Percentiles rank a stretch among this genome's conserved stretches.
phyloP scores from a whole-genome alignment of 176 grass and related monocot species.

The Puya raimondii region DNA sequence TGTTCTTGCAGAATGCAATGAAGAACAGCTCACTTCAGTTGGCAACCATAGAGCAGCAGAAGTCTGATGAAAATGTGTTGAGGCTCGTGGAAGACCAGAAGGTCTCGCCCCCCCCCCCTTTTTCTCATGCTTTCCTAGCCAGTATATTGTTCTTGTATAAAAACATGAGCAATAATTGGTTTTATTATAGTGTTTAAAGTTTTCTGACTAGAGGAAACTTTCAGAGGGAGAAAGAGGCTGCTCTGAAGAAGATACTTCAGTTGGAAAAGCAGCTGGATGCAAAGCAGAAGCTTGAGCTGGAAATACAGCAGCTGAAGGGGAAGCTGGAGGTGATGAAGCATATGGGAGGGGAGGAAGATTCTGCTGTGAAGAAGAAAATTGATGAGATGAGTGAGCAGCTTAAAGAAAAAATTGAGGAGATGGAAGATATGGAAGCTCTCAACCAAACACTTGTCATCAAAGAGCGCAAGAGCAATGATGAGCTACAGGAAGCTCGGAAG shows the following conservation, averaged over 20 bases:
- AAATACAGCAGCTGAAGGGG: constrained; percentile 50
- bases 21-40: constrained; percentile 34
- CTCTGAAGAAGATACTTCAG: constrained; percentile 31
- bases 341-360: constrained; percentile 33
- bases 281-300: constrained; percentile 56
- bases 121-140: background rate
- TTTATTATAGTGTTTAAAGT: background rate
- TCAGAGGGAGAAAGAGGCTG: constrained; percentile 48
- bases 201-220: constrained; percentile 21
- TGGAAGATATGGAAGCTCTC: constrained; percentile 31
- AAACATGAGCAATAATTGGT: background rate
- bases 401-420: constrained; percentile 50
- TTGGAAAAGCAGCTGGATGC: constrained; percentile 33
- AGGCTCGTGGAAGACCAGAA: constrained; percentile 39
- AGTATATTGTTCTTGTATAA: background rate
- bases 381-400: constrained; percentile 28
- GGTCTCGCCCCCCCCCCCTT: constrained; percentile 22
- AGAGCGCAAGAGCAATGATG: constrained; percentile 42
- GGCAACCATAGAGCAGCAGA: constrained; percentile 37
- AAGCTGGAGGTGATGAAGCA: constrained; percentile 56
- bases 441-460: constrained; percentile 42
- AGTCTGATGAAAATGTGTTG: constrained; percentile 35
- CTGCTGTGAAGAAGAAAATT: constrained; percentile 26
- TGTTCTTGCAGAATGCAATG: constrained; percentile 40
- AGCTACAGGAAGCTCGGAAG: constrained; percentile 57